Base-by-base conservation (phyloP, 139 green algal species). In the Tetradesmus obliquus region DNA sequence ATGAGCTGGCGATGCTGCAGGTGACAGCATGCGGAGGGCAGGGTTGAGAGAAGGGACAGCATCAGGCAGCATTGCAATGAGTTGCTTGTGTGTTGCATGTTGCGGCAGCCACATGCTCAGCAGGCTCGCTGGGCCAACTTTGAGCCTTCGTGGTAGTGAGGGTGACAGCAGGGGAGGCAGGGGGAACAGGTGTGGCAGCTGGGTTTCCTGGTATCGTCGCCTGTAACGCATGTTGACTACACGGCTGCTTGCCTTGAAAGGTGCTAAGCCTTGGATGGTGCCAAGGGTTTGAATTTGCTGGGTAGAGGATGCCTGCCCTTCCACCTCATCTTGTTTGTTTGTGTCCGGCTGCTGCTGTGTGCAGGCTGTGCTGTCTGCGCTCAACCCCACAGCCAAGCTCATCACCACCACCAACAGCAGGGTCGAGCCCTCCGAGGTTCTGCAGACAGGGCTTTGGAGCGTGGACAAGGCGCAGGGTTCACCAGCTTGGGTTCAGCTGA, bases 401-500 rank as follows among this genome's bases (percentile, higher is more conserved):
- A 55, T 97, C 15, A 84, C 85, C 17, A 92, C 91, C 24, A 74
- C 10, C 17, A 80, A 94, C 45, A 90, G 74, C n/a, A 13, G 87
- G 3, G 91, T 97, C 8, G 10, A 82, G 0, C 74, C 96, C 5
- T 15, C 74, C 1, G 69, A 94, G 80, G 93, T 97, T 54, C 7
- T 98, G 2, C 72, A 84, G 85, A 93, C 96, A 22, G 92, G 94
- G 0, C 90, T 94, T 0, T 98, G 98, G 92, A 92, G 91, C 87
- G 87, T 97, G 72, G 95, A 98, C 72, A 87, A 93, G 24, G 96
- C 97, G 5, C 82, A 90, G 12, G 51, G 94, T 45, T 86, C 88
- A 15, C 89, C 97, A 5, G 97, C 96, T 22, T 98, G 97, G 97
- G 92, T 97, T 12, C 84, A 71, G 71, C 86, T 90, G 20, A 54